A percentile compares a stretch with the other conserved stretches of the same genome.
Evolutionary conservation across 1,139 yeast species (phyloP).

Genomic region (Blastobotrys persicus): DNA sequence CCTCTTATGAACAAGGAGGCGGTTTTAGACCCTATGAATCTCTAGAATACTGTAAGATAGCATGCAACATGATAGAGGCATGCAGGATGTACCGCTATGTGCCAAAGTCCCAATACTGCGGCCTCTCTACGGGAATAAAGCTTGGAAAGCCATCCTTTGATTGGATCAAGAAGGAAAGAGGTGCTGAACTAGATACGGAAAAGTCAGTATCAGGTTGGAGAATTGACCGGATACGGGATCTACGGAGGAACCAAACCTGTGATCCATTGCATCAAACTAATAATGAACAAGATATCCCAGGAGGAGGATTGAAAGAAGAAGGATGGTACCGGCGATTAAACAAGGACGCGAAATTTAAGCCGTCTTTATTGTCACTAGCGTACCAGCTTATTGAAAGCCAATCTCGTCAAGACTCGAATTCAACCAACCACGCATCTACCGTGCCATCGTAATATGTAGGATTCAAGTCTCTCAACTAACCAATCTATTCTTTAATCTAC

Average conservation of each 20-base stretch:
- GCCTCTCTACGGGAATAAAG: conserved; percentile 19
- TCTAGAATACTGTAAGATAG: conserved; percentile 25
- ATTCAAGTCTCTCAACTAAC: no score
- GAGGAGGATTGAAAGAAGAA: conserved; percentile 11
- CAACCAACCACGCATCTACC: background rate
- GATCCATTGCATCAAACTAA: conserved; percentile 21
- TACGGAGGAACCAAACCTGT: conserved; percentile 27
- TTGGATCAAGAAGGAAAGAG: conserved; percentile 16
- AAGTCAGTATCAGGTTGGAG: conserved; percentile 30
- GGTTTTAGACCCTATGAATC: conserved; percentile 25
- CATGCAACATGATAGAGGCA: conserved; percentile 24
- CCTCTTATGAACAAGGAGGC: conserved; percentile 18
- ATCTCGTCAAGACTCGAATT: background rate
- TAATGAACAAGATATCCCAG: no score
- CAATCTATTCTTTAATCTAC: no score
- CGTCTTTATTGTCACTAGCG: background rate
- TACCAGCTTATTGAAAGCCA: background rate
- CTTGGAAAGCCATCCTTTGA: conserved; percentile 23
- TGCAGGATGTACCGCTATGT: conserved; percentile 32
- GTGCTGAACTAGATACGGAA: conserved; percentile 7
- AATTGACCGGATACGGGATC: conserved; percentile 32
- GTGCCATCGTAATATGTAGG: no score
- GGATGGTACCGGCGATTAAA: conserved; percentile 24
- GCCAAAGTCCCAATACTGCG: conserved; percentile 24
- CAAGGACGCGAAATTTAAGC: background rate